Evolutionary conservation across 164 flowering plant species (phyloP), one percentile per base, ranked within the genome.

Genomic region (Aristolochia fimbriata): DNA sequence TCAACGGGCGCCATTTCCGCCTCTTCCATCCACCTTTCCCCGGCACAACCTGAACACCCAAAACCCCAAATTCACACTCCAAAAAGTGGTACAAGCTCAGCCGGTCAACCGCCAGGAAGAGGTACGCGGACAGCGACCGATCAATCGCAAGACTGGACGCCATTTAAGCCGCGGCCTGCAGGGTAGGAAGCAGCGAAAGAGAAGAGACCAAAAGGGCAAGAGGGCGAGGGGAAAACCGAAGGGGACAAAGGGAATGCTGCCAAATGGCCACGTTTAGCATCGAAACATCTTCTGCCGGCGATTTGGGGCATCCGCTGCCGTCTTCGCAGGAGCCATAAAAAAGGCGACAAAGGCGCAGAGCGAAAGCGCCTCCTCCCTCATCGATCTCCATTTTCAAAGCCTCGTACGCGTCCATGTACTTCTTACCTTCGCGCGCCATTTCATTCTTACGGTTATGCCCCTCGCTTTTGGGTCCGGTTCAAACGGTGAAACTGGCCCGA

Each of bases 291-390:
- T 41, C 62, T 17, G 55, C 63, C 0, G 65, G 51, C 65, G 33
- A 17, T 62, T n/a, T 52, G 58, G 58, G 22, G 48, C 4, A 23
- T 45, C 49, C n/a, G 48, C 37, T 53, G 65, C 37, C 65, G 58
- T 53, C 63, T 50, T 52, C 9, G 4, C 30, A 22, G 27, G 43
- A 6, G 9, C 43, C 12, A 37, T 37, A 37, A 37, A 37, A 37
- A 37, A 37, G 43, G 43, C 43, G 43, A 37, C 43, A 37, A n/a
- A 37, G 11, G 8, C 43, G 43, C 43, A 6, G 43, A 37, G 43
- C 43, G 43, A 37, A 37, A 37, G 43, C 9, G 43, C 43, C 43
- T 3, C 10, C 43, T 3, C 43, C 43, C 9, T 37, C 43, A 7
- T 37, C 43, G 10, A 37, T 7, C 43, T 37, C 43, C 43, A 3